phyloP scores from a whole-genome alignment of 495 filamentous ascomycete species.

The Immersiella caudata region DNA sequence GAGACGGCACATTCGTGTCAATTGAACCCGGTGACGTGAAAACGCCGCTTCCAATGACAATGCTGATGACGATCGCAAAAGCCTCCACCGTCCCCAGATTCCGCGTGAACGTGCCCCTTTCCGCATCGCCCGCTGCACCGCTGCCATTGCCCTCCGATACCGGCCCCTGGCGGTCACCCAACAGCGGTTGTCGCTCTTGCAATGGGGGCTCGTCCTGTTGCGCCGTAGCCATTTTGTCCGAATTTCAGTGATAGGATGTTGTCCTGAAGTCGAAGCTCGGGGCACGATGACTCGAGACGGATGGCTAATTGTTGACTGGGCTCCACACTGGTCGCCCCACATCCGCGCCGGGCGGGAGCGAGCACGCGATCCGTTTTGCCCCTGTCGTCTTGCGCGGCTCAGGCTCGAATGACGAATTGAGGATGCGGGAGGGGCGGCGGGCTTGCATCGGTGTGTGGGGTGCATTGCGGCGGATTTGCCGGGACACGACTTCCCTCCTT shows the following conservation, averaged over 20 bases:
- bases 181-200: not conserved
- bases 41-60: constrained; percentile 59
- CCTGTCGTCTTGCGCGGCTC: not conserved
- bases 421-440: not conserved
- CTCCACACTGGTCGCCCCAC: not conserved
- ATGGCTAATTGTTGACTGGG: not conserved
- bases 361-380: not conserved
- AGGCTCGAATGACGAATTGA: not conserved
- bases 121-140: not conserved
- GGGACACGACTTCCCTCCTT: too few species aligned
- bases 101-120: constrained; percentile 45
- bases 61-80: constrained; percentile 58
- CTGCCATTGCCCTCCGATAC: not conserved
- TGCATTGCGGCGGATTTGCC: too few species aligned
- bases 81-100: constrained; percentile 54
- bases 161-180: not conserved
- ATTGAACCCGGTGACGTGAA: constrained; percentile 61
- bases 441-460: not conserved
- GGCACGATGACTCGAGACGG: not conserved
- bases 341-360: not conserved
- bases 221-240: not conserved
- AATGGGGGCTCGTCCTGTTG: not conserved
- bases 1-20: constrained; percentile 59
- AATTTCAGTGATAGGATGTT: not conserved
- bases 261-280: not conserved